Evolutionary conservation across 495 filamentous ascomycete genomes (phyloP).

Genomic region (Aspergillus heteromorphus): DNA sequence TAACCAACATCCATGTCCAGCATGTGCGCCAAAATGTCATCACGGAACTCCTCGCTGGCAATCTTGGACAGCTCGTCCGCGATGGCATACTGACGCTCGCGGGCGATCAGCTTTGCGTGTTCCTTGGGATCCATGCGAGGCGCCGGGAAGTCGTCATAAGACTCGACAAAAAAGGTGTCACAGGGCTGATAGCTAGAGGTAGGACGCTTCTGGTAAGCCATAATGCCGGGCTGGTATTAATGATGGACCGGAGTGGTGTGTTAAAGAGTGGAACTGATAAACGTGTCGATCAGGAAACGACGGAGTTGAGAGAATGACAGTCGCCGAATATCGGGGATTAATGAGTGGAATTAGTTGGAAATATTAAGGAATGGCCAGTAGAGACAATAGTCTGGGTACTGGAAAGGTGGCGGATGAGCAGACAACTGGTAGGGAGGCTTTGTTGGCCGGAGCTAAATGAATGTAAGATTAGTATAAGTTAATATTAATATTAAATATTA

Average conservation of each 20-base stretch:
- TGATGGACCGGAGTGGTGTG: conserved; percentile 17
- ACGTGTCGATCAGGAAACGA: conserved; percentile 37
- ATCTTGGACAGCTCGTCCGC: conserved; percentile 79
- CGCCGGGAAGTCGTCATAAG: conserved; percentile 54
- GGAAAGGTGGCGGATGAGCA: conserved; percentile 32
- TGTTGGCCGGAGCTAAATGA: conserved; percentile 34
- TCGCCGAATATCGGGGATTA: conserved; percentile 47
- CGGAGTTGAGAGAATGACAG: conserved; percentile 52
- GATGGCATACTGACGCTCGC: conserved; percentile 74
- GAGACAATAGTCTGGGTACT: conserved; percentile 35
- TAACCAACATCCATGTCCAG: conserved; percentile 85
- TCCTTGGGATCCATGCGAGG: conserved; percentile 50
- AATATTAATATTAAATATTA: conserved; percentile 13
- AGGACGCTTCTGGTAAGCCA: conserved; percentile 62
- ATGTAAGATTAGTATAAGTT: conserved; percentile 40
- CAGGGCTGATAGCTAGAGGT: conserved; percentile 53
- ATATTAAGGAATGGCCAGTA: conserved; percentile 41
- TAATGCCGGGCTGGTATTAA: conserved; percentile 42
- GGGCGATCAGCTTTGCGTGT: conserved; percentile 65
- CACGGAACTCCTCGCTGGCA: conserved; percentile 81
- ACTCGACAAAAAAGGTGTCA: conserved; percentile 85
- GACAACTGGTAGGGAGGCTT: conserved; percentile 36
- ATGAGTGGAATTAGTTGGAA: conserved; percentile 57
- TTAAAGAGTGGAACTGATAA: conserved; percentile 35
- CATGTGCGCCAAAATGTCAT: conserved; percentile 90